Percentiles rank a stretch among this genome's conserved stretches.
These are phyloP conservation scores for Anthracocystis setariae DNA, from an alignment of 1,284 basidiomycete species.

Conservation along the genomic window DNA sequence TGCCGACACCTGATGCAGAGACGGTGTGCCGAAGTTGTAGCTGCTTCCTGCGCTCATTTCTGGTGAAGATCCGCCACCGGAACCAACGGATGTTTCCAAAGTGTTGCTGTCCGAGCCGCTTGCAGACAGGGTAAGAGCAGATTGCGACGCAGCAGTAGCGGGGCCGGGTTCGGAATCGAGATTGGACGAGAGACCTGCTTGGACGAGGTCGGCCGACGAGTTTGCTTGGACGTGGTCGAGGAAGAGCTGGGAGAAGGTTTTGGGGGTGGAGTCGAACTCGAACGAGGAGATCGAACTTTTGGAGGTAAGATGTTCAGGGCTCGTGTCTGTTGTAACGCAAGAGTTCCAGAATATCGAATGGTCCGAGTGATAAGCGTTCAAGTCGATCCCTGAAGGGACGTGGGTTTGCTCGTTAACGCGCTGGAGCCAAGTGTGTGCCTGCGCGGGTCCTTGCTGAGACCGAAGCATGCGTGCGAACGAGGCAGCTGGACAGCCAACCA, in stretches of 20 bases:
- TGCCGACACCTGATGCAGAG: slow-evolving; percentile 27
- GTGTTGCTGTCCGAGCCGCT: slow-evolving; percentile 8
- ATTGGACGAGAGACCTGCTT: slow-evolving; percentile 16
- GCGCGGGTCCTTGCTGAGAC: slow-evolving; percentile 31
- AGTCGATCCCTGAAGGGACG: slow-evolving; percentile 3
- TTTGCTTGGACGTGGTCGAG: slow-evolving; percentile 16
- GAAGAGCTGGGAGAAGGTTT: slow-evolving; percentile 22
- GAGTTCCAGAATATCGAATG: slow-evolving; percentile 22
- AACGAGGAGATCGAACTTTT: slow-evolving; percentile 1
- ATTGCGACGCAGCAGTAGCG: slow-evolving; percentile 6
- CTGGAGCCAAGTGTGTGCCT: slow-evolving; percentile 30
- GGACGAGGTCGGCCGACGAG: slow-evolving; percentile 12
- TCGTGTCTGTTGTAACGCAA: slow-evolving; percentile 5
- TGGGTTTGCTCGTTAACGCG: slow-evolving; percentile 17
- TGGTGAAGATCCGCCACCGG: slow-evolving; percentile 26
- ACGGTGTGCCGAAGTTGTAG: slow-evolving; percentile 37
- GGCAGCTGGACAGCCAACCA: slow-evolving; percentile 10
- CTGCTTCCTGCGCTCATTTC: slow-evolving; percentile 35
- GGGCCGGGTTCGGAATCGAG: slow-evolving; percentile 3
- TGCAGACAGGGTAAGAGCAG: slow-evolving; percentile 7
- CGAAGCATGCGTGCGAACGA: slow-evolving; percentile 34
- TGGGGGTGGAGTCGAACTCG: slow-evolving; percentile 22
- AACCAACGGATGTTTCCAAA: slow-evolving; percentile 8
- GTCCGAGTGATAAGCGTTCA: not conserved
- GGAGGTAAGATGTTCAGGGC: not conserved